Evolutionary conservation across 164 flowering plant species (phyloP).

Genomic region (Annona squamosa): DNA sequence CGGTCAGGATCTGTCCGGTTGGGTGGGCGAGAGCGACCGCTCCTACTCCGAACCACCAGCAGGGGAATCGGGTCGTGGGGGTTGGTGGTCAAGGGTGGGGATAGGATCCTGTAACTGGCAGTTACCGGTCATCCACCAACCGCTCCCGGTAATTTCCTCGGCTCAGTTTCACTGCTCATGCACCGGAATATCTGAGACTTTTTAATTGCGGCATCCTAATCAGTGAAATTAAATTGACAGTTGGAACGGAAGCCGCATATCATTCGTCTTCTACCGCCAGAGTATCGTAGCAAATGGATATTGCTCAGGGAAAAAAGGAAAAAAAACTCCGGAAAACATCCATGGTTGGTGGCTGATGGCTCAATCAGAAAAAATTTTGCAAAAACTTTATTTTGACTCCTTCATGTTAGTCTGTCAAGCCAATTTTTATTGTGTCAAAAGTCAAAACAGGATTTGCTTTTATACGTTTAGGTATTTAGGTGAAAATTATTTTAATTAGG

Average conservation of each 20-base stretch:
- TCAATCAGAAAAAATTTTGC: too few species aligned
- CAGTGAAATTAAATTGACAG: background rate
- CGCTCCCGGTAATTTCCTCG: conserved; percentile 1
- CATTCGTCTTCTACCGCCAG: background rate
- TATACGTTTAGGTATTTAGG: too few species aligned
- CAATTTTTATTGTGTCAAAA: too few species aligned
- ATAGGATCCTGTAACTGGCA: background rate
- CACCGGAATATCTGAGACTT: background rate
- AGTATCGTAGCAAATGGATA: background rate
- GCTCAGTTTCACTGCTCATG: background rate
- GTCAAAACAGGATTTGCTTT: too few species aligned
- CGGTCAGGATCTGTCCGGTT: conserved; percentile 4
- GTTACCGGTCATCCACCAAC: conserved; percentile 1
- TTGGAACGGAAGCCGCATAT: background rate
- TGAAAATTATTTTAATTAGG: too few species aligned
- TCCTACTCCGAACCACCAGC: background rate
- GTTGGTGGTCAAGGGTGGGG: background rate
- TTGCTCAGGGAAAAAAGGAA: too few species aligned
- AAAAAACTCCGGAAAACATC: background rate
- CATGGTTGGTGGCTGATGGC: background rate
- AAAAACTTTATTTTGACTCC: too few species aligned
- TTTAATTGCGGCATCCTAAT: too few species aligned
- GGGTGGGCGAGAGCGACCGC: background rate
- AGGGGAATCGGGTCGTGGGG: background rate
- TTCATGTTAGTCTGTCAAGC: too few species aligned